These are phyloP conservation scores for Cutaneotrichosporon daszewskae DNA, from an alignment of 1,284 basidiomycete species.

Conservation along the genomic window DNA sequence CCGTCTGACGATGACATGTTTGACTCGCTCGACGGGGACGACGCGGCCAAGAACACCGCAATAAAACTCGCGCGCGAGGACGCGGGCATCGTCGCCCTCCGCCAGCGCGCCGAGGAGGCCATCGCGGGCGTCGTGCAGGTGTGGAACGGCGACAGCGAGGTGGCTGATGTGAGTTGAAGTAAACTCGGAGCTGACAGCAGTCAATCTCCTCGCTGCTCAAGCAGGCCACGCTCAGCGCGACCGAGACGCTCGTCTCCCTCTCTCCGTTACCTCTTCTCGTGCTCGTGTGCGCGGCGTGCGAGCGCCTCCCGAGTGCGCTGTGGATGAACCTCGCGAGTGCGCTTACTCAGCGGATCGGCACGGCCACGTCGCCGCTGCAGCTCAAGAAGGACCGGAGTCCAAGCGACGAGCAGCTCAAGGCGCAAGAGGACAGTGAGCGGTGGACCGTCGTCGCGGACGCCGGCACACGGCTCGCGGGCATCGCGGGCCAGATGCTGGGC, in stretches of 20 bases:
- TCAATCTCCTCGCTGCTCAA: conserved; percentile 39
- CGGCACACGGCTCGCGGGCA: conserved; percentile 58
- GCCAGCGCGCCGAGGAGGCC: conserved; percentile 59
- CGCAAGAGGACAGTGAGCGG: conserved; percentile 23
- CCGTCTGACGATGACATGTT: conserved; percentile 64
- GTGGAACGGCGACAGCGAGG: conserved; percentile 68
- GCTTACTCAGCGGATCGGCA: conserved; percentile 69
- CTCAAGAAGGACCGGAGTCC: conserved; percentile 30
- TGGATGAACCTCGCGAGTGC: conserved; percentile 77
- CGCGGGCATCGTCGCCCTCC: conserved; percentile 57
- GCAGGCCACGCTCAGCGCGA: conserved; percentile 32
- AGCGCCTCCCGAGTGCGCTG: conserved; percentile 66
- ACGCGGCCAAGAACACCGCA: conserved; percentile 48
- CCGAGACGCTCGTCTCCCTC: conserved; percentile 65
- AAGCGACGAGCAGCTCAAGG: conserved; percentile 22
- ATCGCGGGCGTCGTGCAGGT: conserved; percentile 60
- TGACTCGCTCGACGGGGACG: conserved; percentile 43
- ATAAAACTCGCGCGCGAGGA: conserved; percentile 62
- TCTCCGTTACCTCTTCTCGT: conserved; percentile 70
- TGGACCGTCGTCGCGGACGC: conserved; percentile 47
- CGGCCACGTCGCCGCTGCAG: conserved; percentile 51
- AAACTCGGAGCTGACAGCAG: conserved; percentile 48
- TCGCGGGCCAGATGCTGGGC: conserved; percentile 57
- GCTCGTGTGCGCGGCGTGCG: conserved; percentile 67
- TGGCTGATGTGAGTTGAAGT: conserved; percentile 58